Percentiles rank a stretch among this genome's conserved stretches.
Conservation (phyloP, 2,329 filamentous ascomycete genomes). For the Trichoderma brevicompactum region DNA sequence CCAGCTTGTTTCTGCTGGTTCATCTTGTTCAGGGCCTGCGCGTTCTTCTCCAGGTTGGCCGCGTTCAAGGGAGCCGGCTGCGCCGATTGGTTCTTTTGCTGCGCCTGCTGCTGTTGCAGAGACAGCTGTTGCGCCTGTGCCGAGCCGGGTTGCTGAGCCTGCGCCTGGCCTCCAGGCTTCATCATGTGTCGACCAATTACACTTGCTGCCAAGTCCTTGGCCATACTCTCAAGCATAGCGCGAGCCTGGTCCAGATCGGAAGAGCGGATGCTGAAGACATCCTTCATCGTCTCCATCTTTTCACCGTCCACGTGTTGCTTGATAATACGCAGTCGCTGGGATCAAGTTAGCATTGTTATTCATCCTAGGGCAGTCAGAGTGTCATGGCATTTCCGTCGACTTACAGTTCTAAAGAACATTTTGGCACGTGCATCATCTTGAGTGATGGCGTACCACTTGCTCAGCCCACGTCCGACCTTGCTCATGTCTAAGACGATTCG, state of each 20-base stretch:
- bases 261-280: constrained; percentile 56
- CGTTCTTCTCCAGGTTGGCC: constrained; percentile 57
- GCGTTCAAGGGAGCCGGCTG: constrained; percentile 47
- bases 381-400: constrained; percentile 34
- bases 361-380: background rate
- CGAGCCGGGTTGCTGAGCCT: constrained; percentile 17
- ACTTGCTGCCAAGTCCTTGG: constrained; percentile 49
- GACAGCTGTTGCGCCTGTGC: constrained; percentile 7
- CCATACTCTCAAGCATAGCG: constrained; percentile 56
- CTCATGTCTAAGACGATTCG: constrained; percentile 49
- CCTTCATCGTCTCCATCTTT: constrained; percentile 50
- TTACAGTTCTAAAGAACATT: constrained; percentile 59
- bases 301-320: constrained; percentile 59
- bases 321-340: constrained; percentile 56
- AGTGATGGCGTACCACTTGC: constrained; percentile 54
- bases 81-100: constrained; percentile 35
- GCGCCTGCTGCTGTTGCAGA: constrained; percentile 31
- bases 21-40: constrained; percentile 53
- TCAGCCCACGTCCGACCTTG: constrained; percentile 51
- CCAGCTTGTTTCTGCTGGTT: constrained; percentile 46
- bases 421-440: constrained; percentile 55
- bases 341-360: constrained; percentile 40
- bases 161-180: constrained; percentile 33
- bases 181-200: constrained; percentile 38
- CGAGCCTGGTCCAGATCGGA: constrained; percentile 56